Percentiles rank a stretch among this genome's conserved stretches.
phyloP scores from a whole-genome alignment of 495 filamentous ascomycete genomes.

The Hypoxylon intermedium region DNA sequence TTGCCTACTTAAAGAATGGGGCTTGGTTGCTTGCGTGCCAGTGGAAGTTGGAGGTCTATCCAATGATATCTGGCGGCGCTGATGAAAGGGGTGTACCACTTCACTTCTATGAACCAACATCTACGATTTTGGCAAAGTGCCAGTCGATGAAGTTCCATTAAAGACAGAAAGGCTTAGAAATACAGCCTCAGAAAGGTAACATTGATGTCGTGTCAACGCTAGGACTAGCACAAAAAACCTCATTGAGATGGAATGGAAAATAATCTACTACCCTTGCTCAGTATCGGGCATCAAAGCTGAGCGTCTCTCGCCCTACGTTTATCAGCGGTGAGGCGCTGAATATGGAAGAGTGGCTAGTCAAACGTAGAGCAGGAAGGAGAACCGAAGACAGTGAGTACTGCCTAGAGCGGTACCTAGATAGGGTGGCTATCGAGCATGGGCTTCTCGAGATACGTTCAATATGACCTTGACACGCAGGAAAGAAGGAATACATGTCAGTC shows the following conservation, averaged over 20 bases:
- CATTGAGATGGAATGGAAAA: background rate
- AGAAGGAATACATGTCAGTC: no score
- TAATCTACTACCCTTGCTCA: background rate
- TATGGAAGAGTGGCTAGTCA: background rate
- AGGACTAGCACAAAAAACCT: background rate
- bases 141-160: background rate
- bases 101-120: conserved; percentile 21
- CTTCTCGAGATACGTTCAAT: background rate
- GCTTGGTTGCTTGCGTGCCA: conserved; percentile 3
- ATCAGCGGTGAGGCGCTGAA: background rate
- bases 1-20: conserved; percentile 1
- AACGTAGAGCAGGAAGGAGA: background rate
- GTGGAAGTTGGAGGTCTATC: background rate
- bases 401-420: no score
- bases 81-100: conserved; percentile 14
- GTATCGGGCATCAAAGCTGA: conserved; percentile 3
- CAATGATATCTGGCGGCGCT: conserved; percentile 20
- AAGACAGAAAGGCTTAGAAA: background rate
- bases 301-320: background rate
- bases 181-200: conserved; percentile 1
- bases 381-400: background rate
- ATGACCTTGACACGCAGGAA: background rate
- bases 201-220: background rate
- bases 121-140: conserved; percentile 5
- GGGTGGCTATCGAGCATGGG: background rate